Base-by-base conservation (phyloP, 371 early-diverging fungal genomes). In the Mortierella sp. region DNA sequence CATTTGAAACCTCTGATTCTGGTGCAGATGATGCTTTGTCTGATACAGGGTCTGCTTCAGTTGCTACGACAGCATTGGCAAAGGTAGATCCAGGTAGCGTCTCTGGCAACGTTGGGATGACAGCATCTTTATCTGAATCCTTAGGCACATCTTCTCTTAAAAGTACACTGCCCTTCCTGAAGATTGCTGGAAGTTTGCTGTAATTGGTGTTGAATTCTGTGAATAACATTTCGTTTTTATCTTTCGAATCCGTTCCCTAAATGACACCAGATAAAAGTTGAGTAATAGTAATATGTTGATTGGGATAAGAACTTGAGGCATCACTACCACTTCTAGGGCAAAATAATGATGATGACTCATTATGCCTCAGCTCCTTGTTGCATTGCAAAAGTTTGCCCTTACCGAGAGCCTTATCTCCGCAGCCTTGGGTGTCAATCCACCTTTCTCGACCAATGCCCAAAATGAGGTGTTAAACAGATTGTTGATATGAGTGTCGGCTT, bases 381-480 rank as follows among this genome's bases (percentile, higher is more conserved):
- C 2, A 8, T 6, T 55, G 18, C 20, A 58, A 28, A 49, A 20
- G 9, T 49, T 43, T 12, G 28, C 10, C 49, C 84, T 83, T 91
- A 94, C 94, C 62, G 86, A 84, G 35, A 95, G 77, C 3, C 77
- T 73, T 47, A 88, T 86, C 74, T 94, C 94, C 9, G 96, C 95
- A 30, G 91, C 91, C 18, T 78, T 84, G 68, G 91, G 91, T 9
- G 90, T 83, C 32, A 81, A 16, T 39, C 88, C 86, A 14, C 93
- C 94, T 45, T 87, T 78, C 58, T 92, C 90, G 14, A 98, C 98
- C 57, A 98, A 85, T 9, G 92, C 87, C 98, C 98, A 98, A 84
- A 97, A 97, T 5, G 94, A 91, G 0, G 97, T 96, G 80, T 98
- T 98, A 85, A 97, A 97, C 62, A 97, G 78, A 73, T 95, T 94